Evolutionary conservation across 306 rosid genomes (phyloP).

Genomic region (Castanospermum australe): DNA sequence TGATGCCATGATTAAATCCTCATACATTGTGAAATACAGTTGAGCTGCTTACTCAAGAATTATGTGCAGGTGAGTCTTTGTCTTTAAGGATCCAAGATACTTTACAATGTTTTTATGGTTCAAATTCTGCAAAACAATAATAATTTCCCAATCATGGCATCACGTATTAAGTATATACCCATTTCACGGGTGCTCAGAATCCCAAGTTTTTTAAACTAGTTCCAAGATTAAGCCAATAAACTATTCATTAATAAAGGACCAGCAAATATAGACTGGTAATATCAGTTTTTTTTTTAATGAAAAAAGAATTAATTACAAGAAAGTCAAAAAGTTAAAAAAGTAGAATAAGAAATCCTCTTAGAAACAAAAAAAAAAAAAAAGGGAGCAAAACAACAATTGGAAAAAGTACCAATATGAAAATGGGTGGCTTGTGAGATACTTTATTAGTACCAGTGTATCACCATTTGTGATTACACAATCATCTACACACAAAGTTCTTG

Average conservation of each 20-base stretch:
- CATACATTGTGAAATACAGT: background rate
- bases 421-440: background rate
- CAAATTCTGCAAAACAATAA: slow-evolving; percentile 73
- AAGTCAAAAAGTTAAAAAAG: background rate
- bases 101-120: slow-evolving; percentile 99
- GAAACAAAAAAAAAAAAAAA: background rate
- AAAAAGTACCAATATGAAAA: background rate
- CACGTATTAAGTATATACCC: slow-evolving; percentile 1
- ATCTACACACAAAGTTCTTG: background rate
- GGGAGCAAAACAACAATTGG: background rate
- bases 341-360: background rate
- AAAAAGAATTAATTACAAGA: background rate
- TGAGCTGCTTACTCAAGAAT: slow-evolving; percentile 79
- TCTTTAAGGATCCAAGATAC: slow-evolving; percentile 97
- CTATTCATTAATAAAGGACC: slow-evolving; percentile 3
- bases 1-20: slow-evolving; percentile 5
- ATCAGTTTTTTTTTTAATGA: background rate
- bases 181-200: slow-evolving; percentile 1
- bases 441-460: background rate
- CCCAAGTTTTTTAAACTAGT: background rate
- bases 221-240: slow-evolving; percentile 16
- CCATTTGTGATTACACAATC: background rate
- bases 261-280: background rate
- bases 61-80: slow-evolving; percentile 94
- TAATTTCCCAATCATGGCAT: slow-evolving; percentile 17